Evolutionary conservation across 176 grass and related monocot genomes (phyloP).

Genomic region (Urochloa ruziziensis): DNA sequence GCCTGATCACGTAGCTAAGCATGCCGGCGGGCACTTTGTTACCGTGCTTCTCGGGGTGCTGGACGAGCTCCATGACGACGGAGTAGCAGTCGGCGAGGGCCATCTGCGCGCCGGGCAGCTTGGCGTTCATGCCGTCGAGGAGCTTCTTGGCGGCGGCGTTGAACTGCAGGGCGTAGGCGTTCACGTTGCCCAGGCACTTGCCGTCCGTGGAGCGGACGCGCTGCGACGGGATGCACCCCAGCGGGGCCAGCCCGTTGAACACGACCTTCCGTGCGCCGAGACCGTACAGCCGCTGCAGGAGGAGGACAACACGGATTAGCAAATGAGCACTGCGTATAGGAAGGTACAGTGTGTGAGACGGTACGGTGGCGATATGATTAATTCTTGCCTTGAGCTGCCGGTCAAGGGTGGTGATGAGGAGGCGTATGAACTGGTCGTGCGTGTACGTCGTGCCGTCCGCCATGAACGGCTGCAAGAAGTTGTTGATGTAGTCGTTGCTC

Average conservation of each 20-base stretch:
- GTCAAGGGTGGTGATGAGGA: slow-evolving; percentile 62
- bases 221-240: slow-evolving; percentile 93
- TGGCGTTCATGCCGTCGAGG: slow-evolving; percentile 51
- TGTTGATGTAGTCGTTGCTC: slow-evolving; percentile 99
- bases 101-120: slow-evolving; percentile 71
- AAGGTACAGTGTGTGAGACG: no score
- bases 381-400: slow-evolving; percentile 65
- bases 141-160: slow-evolving; percentile 71
- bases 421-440: slow-evolving; percentile 72
- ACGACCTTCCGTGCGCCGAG: slow-evolving; percentile 76
- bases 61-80: slow-evolving; percentile 85
- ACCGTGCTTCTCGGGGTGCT: slow-evolving; percentile 67
- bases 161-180: slow-evolving; percentile 67
- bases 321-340: neutral
- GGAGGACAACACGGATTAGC: neutral
- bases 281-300: slow-evolving; percentile 60
- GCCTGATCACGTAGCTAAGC: no score
- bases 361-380: no score
- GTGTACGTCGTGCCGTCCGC: slow-evolving; percentile 79
- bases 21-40: no score
- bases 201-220: slow-evolving; percentile 49
- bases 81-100: slow-evolving; percentile 60
- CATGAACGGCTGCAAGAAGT: slow-evolving; percentile 92
- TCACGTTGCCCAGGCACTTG: slow-evolving; percentile 56
- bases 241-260: slow-evolving; percentile 69